Percentiles rank a stretch among this genome's conserved stretches.
phyloP scores from a whole-genome alignment of 768 basidiomycete genomes.

The Auricularia auricula-judae region DNA sequence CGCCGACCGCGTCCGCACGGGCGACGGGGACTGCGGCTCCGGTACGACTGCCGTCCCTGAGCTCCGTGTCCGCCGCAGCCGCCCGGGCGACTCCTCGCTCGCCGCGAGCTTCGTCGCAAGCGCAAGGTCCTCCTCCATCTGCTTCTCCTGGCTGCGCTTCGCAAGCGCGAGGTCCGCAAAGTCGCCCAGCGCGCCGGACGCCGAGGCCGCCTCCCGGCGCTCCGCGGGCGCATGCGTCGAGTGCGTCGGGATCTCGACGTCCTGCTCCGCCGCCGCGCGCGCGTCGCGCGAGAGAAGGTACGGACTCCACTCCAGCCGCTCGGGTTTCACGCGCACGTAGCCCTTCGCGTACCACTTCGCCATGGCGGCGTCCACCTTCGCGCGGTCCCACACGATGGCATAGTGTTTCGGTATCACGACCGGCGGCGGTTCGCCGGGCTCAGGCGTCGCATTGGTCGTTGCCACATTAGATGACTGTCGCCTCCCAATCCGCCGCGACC shows the following conservation, averaged over 20 bases:
- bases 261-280: background rate
- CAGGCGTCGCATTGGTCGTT: conserved; percentile 19
- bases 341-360: conserved; percentile 66
- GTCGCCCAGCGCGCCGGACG: background rate
- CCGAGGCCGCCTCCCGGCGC: background rate
- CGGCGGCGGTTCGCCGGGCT: background rate
- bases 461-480: background rate
- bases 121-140: conserved; percentile 1
- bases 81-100: conserved; percentile 1
- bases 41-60: background rate
- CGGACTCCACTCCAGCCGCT: conserved; percentile 90
- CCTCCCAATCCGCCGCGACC: background rate
- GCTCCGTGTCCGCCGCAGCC: conserved; percentile 6
- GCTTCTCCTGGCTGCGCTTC: background rate
- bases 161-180: conserved; percentile 1
- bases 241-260: background rate
- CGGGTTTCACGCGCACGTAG: conserved; percentile 60
- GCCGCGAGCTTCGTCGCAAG: conserved; percentile 2
- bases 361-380: conserved; percentile 54
- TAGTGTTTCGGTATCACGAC: conserved; percentile 44
- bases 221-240: conserved; percentile 3
- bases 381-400: conserved; percentile 61
- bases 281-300: conserved; percentile 50
- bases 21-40: background rate
- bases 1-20: background rate